phyloP scores from a whole-genome alignment of 1,284 basidiomycete species.

The Golubevia sp. region DNA sequence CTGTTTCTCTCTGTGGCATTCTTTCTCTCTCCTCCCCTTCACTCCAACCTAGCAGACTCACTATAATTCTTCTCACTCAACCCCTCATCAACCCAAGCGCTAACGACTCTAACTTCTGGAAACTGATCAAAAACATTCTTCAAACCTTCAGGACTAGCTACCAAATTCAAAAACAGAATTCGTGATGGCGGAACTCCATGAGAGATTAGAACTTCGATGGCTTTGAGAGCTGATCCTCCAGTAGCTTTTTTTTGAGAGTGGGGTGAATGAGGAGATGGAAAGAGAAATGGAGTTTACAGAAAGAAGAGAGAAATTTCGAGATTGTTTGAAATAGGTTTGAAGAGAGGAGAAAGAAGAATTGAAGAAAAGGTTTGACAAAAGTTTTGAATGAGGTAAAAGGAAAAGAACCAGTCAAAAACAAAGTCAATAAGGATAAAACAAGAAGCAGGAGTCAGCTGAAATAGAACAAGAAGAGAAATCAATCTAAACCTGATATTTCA shows the following conservation, averaged over 20 bases:
- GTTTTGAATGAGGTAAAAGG: slow-evolving; percentile 1
- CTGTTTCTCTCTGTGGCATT: too few species aligned
- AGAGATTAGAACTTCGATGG: slow-evolving; percentile 88
- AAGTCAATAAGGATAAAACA: slow-evolving; percentile 5
- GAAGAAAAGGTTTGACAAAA: not conserved
- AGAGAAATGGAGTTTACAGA: too few species aligned
- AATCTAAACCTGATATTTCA: slow-evolving; percentile 26
- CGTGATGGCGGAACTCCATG: slow-evolving; percentile 78
- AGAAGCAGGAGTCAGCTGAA: not conserved
- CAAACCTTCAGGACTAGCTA: slow-evolving; percentile 89
- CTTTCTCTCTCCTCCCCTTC: too few species aligned
- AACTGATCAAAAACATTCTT: slow-evolving; percentile 78
- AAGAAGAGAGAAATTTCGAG: slow-evolving; percentile 1
- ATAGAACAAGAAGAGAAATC: not conserved
- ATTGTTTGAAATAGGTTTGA: too few species aligned
- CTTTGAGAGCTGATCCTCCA: slow-evolving; percentile 96
- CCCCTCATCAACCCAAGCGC: slow-evolving; percentile 95
- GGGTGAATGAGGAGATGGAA: too few species aligned
- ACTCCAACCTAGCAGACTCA: not conserved
- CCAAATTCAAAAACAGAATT: slow-evolving; percentile 96
- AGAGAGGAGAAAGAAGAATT: slow-evolving; percentile 64
- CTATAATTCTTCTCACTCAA: slow-evolving; percentile 74
- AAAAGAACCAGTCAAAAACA: not conserved
- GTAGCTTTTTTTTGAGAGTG: slow-evolving; percentile 68
- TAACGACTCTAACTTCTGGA: slow-evolving; percentile 79